Evolutionary conservation across 345 rosid genomes (phyloP), one percentile per base, ranked within the genome.

Genomic region (Rhodamnia argentea): DNA sequence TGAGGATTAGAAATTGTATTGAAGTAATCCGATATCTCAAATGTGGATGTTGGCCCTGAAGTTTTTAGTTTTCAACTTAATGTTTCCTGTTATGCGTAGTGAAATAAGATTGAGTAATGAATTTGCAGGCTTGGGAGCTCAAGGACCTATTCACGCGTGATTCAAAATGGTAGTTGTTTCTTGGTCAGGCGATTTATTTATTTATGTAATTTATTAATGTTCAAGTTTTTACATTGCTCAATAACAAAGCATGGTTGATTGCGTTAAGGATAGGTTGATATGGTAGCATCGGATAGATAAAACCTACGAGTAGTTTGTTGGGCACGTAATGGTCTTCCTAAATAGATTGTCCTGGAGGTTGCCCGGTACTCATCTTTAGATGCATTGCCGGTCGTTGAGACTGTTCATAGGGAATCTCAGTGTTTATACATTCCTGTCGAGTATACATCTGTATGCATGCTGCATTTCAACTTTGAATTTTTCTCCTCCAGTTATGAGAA

Each of bases 101-200:
- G 52, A 51, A 51, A 51, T 51, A 51, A 51, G 52, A 51, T 51
- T 51, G 52, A 51, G 52, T 51, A 12, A 11, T 51, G 52, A 51
- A 51, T 51, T 51, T 37, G 81, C 93, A 95, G 95, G 89, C 87
- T 90, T 64, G 91, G 92, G 84, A 89, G 91, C 91, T 89, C 94
- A 86, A 92, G 93, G 84, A 90, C 90, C 88, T 92, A 90, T 59
- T 89, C 86, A 24, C 75, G 90, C 29, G 84, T 90, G 82, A 84
- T 90, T 88, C 90, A 83, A 85, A 93, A 89, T 84, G 93, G 99
- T 95, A 86, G 22, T 53, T 32, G 37, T 60, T 37, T 70, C 47
- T 37, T 70, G 60, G 60, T n/a, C 78, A 0, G 7, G 78, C 12
- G 47, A 70, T 70, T 42, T 70, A 37, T 70, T 70, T 70, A 15